phyloP scores from a whole-genome alignment of 2,329 filamentous ascomycete species.

The Fusarium cicatricum region DNA sequence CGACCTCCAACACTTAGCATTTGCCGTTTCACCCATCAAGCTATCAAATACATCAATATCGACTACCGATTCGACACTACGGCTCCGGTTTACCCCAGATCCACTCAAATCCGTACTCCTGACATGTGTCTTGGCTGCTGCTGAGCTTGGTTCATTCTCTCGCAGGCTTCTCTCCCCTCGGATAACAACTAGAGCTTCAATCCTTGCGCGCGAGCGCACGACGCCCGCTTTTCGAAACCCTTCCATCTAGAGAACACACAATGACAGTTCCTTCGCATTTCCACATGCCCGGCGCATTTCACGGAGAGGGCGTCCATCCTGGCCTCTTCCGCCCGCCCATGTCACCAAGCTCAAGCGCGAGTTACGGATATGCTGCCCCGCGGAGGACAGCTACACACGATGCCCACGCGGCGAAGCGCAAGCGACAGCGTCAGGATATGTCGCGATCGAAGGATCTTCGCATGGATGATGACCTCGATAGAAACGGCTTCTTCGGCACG shows the following conservation, averaged over 20 bases:
- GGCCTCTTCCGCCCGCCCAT: conserved; percentile 58
- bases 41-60: conserved; percentile 2
- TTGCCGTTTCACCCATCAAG: not conserved
- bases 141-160: conserved; percentile 29
- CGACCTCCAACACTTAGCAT: conserved; percentile 9
- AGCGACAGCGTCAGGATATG: conserved; percentile 50
- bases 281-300: conserved; percentile 49
- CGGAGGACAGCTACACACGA: conserved; percentile 32
- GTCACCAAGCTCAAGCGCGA: conserved; percentile 52
- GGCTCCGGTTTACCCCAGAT: conserved; percentile 21
- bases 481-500: conserved; percentile 35
- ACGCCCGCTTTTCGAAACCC: conserved; percentile 12
- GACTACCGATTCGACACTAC: conserved; percentile 14
- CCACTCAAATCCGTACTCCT: conserved; percentile 20
- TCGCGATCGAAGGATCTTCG: conserved; percentile 38
- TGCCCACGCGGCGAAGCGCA: conserved; percentile 53
- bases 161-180: conserved; percentile 17
- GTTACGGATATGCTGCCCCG: conserved; percentile 46
- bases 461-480: conserved; percentile 29
- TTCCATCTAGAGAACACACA: conserved; percentile 11
- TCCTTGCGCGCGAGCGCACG: conserved; percentile 3
- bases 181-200: conserved; percentile 13
- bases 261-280: conserved; percentile 45
- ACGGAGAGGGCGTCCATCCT: conserved; percentile 51
- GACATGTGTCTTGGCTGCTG: conserved; percentile 42